Percentiles rank a stretch among this genome's conserved stretches.
Conservation (phyloP, 2,329 filamentous ascomycete species). For the Fusarium hainanense region DNA sequence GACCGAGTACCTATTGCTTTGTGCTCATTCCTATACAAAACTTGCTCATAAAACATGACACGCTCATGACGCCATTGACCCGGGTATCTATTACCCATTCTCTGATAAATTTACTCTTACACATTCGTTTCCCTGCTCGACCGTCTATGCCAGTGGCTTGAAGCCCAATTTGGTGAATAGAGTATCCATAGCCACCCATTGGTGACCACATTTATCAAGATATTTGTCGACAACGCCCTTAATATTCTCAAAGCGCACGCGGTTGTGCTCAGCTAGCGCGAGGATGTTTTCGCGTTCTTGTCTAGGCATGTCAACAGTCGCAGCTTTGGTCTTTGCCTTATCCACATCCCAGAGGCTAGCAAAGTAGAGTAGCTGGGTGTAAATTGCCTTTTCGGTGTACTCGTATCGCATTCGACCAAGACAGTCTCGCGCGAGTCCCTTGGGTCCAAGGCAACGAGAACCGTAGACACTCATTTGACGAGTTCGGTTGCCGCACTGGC, state of each 20-base stretch:
- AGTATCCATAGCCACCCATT: conserved; percentile 94
- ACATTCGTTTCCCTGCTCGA: neutral
- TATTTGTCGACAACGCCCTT: conserved; percentile 84
- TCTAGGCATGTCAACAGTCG: conserved; percentile 58
- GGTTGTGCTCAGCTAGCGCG: conserved; percentile 84
- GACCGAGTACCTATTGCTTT: neutral
- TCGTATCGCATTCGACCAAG: conserved; percentile 89
- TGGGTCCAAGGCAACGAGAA: conserved; percentile 86
- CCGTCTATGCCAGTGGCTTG: conserved; percentile 47
- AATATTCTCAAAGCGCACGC: conserved; percentile 79
- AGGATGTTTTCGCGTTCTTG: conserved; percentile 73
- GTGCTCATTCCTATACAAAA: conserved; percentile 7
- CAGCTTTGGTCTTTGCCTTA: conserved; percentile 70
- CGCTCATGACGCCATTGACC: conserved; percentile 32
- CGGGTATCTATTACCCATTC: conserved; percentile 2
- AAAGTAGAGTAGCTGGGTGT: conserved; percentile 94
- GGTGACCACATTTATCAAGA: conserved; percentile 87
- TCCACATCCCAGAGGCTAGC: conserved; percentile 89
- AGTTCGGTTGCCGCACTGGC: conserved; percentile 86
- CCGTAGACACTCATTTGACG: conserved; percentile 95
- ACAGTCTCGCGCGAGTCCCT: conserved; percentile 85
- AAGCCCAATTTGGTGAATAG: conserved; percentile 79
- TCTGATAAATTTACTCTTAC: neutral
- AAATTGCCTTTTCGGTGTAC: conserved; percentile 87
- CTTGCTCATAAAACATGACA: neutral